Evolutionary conservation across 352 stramenopile genomes (phyloP).

Genomic region (Phytophthora crassamura): DNA sequence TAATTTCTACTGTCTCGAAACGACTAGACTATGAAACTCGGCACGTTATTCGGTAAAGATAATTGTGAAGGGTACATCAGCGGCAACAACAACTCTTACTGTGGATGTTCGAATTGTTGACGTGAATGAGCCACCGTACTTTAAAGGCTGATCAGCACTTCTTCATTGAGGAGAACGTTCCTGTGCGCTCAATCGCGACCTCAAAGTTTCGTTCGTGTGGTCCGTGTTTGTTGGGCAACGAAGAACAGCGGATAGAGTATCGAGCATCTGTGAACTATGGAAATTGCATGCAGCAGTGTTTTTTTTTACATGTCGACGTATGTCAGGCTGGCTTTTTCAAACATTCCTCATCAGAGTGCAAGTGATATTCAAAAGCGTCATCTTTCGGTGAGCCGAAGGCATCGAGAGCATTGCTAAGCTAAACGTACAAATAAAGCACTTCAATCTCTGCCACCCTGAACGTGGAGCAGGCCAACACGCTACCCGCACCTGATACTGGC

Average conservation of each 20-base stretch:
- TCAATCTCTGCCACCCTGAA: slow-evolving; percentile 18
- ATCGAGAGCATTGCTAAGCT: slow-evolving; percentile 31
- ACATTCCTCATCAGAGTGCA: slow-evolving; percentile 25
- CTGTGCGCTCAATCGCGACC: slow-evolving; percentile 15
- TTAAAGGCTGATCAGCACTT: slow-evolving; percentile 42
- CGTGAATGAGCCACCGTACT: slow-evolving; percentile 53
- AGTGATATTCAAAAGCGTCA: slow-evolving; percentile 2
- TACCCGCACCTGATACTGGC: slow-evolving; percentile 1
- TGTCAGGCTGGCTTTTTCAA: slow-evolving; percentile 28
- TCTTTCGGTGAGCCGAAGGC: slow-evolving; percentile 17
- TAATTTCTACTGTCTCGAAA: slow-evolving; percentile 18
- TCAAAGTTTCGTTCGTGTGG: slow-evolving; percentile 34
- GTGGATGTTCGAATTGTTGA: slow-evolving; percentile 40
- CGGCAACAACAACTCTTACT: neutral
- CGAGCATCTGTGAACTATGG: slow-evolving; percentile 21
- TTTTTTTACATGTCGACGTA: neutral
- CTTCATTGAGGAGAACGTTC: slow-evolving; percentile 47
- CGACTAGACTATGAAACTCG: slow-evolving; percentile 34
- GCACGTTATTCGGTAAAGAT: slow-evolving; percentile 10
- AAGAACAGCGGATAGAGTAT: neutral
- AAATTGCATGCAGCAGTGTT: slow-evolving; percentile 23
- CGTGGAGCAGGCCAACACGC: slow-evolving; percentile 8
- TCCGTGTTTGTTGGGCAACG: slow-evolving; percentile 3
- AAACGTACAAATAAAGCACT: slow-evolving; percentile 11
- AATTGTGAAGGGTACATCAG: slow-evolving; percentile 12